Evolutionary conservation across 495 filamentous ascomycete genomes (phyloP), one percentile per base, ranked within the genome.

Genomic region (Aspergillus nanangensis): DNA sequence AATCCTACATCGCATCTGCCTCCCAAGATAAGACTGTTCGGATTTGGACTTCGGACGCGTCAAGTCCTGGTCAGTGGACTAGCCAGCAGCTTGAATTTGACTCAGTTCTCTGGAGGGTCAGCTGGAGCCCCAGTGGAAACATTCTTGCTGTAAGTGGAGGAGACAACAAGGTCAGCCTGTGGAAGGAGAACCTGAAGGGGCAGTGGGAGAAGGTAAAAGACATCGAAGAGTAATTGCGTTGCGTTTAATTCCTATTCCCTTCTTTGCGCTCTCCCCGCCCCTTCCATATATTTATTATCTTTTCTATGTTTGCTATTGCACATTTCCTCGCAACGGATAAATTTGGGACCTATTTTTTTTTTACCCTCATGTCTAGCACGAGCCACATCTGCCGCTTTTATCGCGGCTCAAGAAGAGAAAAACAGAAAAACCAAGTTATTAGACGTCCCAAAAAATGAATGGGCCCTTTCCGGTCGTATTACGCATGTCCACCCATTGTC

Each of bases 121-220:
- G 89, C 74, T 99, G 94, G 94, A 95, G 88, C 56, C 76, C 96
- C 53, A 95, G 89, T 69, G 94, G 94, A 17, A 99, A 99, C 69
- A 93, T 97, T 29, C 74, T 99, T 53, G 94, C 94, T 11, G 90
- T 95, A 44, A 87, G 82, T 55, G 86, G 87, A 5, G 88, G 84
- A n/a, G 92, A 99, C 72, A 99, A 99, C 71, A 90, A 92, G 70
- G 91, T 97, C 24, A 92, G 82, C 44, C 58, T 79, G 53, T 79
- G 74, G 74, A 79, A 79, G 63, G 75, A 79, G 56, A 77, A 78
- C 39, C 64, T 80, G 38, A 75, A 75, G 65, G 82, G 82, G 19
- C 74, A 82, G 44, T 98, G 93, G 93, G 91, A 97, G 72, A 88
- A 83, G 56, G 89, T 96, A 37, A 95, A 93, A 76, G 88, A 87